phyloP scores from a whole-genome alignment of 2,329 filamentous ascomycete species.

The Monosporascus sp. region DNA sequence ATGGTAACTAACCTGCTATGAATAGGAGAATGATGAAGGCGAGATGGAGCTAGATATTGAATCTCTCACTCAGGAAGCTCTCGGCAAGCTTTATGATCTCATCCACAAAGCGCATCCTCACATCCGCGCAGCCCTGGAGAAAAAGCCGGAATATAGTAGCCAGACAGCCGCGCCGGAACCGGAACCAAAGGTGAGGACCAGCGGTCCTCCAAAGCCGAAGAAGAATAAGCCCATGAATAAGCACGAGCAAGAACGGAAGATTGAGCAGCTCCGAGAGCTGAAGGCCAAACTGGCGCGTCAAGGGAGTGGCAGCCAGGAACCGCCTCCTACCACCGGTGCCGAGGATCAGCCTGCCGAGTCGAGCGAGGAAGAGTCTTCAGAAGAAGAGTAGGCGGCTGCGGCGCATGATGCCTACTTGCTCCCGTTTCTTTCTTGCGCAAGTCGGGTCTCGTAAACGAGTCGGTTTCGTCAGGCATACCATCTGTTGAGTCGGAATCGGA shows the following conservation, averaged over 20 bases:
- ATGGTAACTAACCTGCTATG: constrained; percentile 9
- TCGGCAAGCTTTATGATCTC: constrained; percentile 44
- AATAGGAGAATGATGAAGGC: constrained; percentile 52
- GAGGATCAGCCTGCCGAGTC: constrained; percentile 19
- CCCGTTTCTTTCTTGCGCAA: too few relatives aligned
- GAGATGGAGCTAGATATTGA: constrained; percentile 58
- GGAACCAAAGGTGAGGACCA: constrained; percentile 19
- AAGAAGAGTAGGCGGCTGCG: constrained; percentile 20
- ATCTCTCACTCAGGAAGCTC: constrained; percentile 49
- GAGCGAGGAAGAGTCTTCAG: constrained; percentile 24
- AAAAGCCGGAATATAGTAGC: constrained; percentile 25
- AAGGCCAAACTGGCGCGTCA: constrained; percentile 45
- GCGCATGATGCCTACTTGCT: not conserved
- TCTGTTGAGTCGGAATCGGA: too few relatives aligned
- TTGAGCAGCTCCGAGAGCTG: constrained; percentile 57
- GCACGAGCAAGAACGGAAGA: constrained; percentile 63
- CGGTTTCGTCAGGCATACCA: too few relatives aligned
- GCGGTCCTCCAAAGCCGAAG: constrained; percentile 50
- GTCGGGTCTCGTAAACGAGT: too few relatives aligned
- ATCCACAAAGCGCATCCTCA: constrained; percentile 34
- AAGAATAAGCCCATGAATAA: constrained; percentile 78
- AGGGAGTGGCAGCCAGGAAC: constrained; percentile 37
- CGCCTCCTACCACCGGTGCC: constrained; percentile 17
- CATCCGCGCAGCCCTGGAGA: constrained; percentile 28
- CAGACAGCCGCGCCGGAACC: constrained; percentile 16